These are phyloP conservation scores for Chrysosphaeria jannelii DNA, from an alignment of 2,329 filamentous ascomycete species.

Conservation along the genomic window DNA sequence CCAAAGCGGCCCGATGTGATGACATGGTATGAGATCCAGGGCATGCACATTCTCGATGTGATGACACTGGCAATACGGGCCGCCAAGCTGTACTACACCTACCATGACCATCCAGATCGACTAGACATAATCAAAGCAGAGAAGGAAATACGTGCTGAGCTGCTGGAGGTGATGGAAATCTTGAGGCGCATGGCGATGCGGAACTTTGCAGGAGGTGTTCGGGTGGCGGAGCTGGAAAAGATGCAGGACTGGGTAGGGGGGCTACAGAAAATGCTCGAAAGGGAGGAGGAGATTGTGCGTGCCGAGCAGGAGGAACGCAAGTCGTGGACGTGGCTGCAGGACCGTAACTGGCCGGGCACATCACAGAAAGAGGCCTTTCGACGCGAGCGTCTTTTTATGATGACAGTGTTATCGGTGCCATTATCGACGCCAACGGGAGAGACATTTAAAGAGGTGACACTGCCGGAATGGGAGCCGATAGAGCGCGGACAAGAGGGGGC, in stretches of 20 bases:
- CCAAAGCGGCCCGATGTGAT: constrained; percentile 3
- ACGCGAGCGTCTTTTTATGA: constrained; percentile 55
- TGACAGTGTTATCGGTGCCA: constrained; percentile 25
- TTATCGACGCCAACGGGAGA: background rate
- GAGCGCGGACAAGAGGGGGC: constrained; percentile 9
- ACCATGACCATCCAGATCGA: constrained; percentile 63
- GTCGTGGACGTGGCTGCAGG: constrained; percentile 51
- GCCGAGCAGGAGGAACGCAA: constrained; percentile 38
- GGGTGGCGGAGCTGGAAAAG: constrained; percentile 41
- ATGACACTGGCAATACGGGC: constrained; percentile 87
- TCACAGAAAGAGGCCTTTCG: constrained; percentile 39
- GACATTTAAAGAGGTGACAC: constrained; percentile 4
- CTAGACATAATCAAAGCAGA: constrained; percentile 72
- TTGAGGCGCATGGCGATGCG: constrained; percentile 74
- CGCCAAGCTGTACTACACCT: constrained; percentile 86
- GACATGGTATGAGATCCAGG: constrained; percentile 65
- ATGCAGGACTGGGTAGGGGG: constrained; percentile 55
- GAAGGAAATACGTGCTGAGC: constrained; percentile 52
- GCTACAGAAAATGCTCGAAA: constrained; percentile 44
- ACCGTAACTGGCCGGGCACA: constrained; percentile 35
- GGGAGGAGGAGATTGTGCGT: constrained; percentile 50
- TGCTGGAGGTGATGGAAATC: constrained; percentile 66
- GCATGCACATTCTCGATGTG: constrained; percentile 72
- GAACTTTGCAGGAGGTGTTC: constrained; percentile 59
- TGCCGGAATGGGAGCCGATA: constrained; percentile 38